phyloP scores from a whole-genome alignment of 495 filamentous ascomycete genomes.

The Lindgomyces ingoldianus region DNA sequence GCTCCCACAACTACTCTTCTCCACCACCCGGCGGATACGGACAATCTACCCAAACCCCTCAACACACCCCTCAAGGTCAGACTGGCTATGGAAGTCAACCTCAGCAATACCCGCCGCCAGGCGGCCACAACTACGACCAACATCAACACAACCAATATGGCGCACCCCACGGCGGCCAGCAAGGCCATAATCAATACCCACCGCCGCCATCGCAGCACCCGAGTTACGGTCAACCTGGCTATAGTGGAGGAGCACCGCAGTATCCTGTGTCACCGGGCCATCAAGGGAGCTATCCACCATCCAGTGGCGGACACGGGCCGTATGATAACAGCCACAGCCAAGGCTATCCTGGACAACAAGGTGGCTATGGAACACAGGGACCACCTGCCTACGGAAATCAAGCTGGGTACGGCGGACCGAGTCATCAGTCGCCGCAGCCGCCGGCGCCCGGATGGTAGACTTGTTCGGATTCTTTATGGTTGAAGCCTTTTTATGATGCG shows the following conservation, averaged over 20 bases:
- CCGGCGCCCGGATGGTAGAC: constrained; percentile 7
- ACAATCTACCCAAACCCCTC: constrained; percentile 8
- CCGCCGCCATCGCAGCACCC: background rate
- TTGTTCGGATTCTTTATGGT: background rate
- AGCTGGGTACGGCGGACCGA: constrained; percentile 25
- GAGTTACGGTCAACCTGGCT: background rate
- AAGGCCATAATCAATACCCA: constrained; percentile 5
- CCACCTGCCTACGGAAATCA: constrained; percentile 16
- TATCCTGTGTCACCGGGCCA: background rate
- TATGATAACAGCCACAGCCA: background rate
- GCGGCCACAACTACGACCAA: background rate
- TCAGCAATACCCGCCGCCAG: constrained; percentile 1
- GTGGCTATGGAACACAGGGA: background rate
- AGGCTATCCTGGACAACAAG: background rate
- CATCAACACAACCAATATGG: constrained; percentile 12
- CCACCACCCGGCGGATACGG: constrained; percentile 23
- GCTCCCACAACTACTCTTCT: constrained; percentile 23
- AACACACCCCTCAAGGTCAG: constrained; percentile 11
- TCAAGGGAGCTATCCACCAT: background rate
- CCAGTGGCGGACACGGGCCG: background rate
- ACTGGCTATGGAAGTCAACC: constrained; percentile 14
- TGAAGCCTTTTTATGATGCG: no score
- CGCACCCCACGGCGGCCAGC: background rate
- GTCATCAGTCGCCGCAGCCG: background rate
- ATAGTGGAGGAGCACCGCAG: background rate